Evolutionary conservation across 768 basidiomycete species (phyloP), one percentile per base, ranked within the genome.

Genomic region (Leucogyrophana mollusca): DNA sequence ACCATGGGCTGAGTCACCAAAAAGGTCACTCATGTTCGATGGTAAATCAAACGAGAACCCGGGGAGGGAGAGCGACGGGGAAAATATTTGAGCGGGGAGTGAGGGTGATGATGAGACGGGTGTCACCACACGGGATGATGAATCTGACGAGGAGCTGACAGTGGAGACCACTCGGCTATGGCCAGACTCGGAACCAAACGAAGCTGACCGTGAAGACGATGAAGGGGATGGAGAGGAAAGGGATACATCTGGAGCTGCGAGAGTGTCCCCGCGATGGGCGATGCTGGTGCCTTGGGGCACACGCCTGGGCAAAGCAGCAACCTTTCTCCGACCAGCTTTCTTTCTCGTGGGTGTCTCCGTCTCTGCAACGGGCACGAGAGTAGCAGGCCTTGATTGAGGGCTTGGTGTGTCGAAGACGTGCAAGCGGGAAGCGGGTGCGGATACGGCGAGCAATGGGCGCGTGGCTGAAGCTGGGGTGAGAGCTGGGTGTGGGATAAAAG

Each of bases 281-380:
- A 47, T 40, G 17, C 51, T 54, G 32, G 39, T 18, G 9, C 50
- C 34, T 10, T 52, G 46, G 9, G 61, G 64, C 2, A 54, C 49
- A n/a, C 65, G 60, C 35, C 45, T 61, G 7, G 64, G 65, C 37
- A 64, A 48, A 9, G 49, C 53, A 14, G 57, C 54, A 18, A 55
- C 41, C 48, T 66, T 64, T 17, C 43, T 39, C 36, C 30, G 50
- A 13, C 13, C 17, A 9, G 11, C 8, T 4, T 14, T 30, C 20
- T 33, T 38, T 7, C 24, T 24, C 32, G 0, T n/a, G 14, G 25
- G 18, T 2, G 13, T 40, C 7, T 47, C 49, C 1, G 23, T 44
- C 16, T 21, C 35, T 20, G 27, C 20, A 1, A 13, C 4, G 8
- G 49, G 54, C 1, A 56, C 17, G 3, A 56, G 53, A 13, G 57